Evolutionary conservation across 345 rosid species (phyloP).

Genomic region (Brassica juncea): DNA sequence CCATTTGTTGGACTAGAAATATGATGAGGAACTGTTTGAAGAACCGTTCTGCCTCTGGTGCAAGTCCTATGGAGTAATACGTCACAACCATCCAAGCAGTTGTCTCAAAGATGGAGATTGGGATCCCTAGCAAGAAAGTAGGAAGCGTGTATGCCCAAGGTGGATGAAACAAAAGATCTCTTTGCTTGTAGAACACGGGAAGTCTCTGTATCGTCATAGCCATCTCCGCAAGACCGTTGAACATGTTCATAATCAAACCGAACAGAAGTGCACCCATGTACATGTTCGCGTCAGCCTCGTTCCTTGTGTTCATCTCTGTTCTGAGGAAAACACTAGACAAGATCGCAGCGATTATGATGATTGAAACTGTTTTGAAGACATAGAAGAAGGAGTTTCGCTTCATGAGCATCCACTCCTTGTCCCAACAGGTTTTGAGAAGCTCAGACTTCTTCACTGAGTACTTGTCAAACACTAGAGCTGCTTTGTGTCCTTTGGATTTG

Average conservation of each 20-base stretch:
- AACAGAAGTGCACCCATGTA: conserved; percentile 38
- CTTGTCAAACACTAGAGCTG: conserved; percentile 58
- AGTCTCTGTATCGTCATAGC: conserved; percentile 42
- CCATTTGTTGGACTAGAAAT: conserved; percentile 48
- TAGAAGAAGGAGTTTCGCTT: conserved; percentile 63
- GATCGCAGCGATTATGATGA: conserved; percentile 56
- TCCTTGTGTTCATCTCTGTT: conserved; percentile 39
- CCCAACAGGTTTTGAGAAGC: conserved; percentile 66
- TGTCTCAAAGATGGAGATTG: conserved; percentile 40
- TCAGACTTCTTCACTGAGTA: conserved; percentile 56
- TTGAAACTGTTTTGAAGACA: conserved; percentile 60
- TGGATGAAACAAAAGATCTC: conserved; percentile 45
- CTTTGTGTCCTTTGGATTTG: conserved; percentile 57
- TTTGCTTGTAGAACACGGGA: conserved; percentile 45
- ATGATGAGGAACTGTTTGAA: conserved; percentile 55
- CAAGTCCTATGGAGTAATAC: conserved; percentile 66
- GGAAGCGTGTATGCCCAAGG: conserved; percentile 44
- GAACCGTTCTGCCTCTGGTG: conserved; percentile 60
- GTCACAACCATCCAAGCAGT: conserved; percentile 41
- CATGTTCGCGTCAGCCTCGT: conserved; percentile 31
- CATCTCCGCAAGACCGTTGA: conserved; percentile 43
- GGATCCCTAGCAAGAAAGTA: conserved; percentile 41
- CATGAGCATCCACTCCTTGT: conserved; percentile 74
- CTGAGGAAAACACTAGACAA: conserved; percentile 35
- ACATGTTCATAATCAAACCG: conserved; percentile 41